Evolutionary conservation across 352 stramenopile genomes (phyloP).

Genomic region (Phytophthora ohioensis): DNA sequence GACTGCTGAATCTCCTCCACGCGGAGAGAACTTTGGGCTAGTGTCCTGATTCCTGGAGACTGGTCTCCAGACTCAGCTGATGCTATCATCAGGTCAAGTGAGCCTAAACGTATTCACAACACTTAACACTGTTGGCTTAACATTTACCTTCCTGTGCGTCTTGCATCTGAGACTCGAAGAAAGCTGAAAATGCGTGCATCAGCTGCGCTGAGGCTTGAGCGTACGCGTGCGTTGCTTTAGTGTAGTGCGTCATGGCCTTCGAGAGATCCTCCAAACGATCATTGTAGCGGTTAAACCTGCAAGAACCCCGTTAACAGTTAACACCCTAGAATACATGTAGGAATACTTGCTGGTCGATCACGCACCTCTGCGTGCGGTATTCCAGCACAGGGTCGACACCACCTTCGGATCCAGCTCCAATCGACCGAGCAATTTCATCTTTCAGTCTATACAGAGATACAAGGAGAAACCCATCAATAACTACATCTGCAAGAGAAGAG

Average conservation of each 20-base stretch:
- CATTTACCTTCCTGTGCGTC: conserved; percentile 42
- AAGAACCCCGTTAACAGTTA: conserved; percentile 3
- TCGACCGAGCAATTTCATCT: conserved; percentile 73
- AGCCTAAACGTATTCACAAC: background rate
- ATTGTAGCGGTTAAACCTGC: conserved; percentile 69
- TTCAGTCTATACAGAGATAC: conserved; percentile 55
- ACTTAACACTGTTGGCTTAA: background rate
- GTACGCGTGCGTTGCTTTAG: conserved; percentile 51
- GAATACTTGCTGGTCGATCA: background rate
- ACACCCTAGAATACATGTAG: no score
- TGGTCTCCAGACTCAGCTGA: conserved; percentile 24
- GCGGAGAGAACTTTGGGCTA: conserved; percentile 61
- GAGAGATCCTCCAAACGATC: conserved; percentile 65
- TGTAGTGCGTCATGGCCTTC: conserved; percentile 59
- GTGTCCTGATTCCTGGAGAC: conserved; percentile 37
- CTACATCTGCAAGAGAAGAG: background rate
- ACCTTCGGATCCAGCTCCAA: conserved; percentile 56
- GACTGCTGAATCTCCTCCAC: conserved; percentile 71
- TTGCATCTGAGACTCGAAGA: conserved; percentile 68
- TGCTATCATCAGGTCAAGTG: conserved; percentile 11
- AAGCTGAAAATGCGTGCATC: conserved; percentile 68
- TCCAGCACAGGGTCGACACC: conserved; percentile 75
- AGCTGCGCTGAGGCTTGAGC: conserved; percentile 51
- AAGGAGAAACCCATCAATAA: background rate
- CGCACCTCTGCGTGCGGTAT: conserved; percentile 66